Evolutionary conservation across 2,329 filamentous ascomycete genomes (phyloP).

Genomic region (Lachnellula cervina): DNA sequence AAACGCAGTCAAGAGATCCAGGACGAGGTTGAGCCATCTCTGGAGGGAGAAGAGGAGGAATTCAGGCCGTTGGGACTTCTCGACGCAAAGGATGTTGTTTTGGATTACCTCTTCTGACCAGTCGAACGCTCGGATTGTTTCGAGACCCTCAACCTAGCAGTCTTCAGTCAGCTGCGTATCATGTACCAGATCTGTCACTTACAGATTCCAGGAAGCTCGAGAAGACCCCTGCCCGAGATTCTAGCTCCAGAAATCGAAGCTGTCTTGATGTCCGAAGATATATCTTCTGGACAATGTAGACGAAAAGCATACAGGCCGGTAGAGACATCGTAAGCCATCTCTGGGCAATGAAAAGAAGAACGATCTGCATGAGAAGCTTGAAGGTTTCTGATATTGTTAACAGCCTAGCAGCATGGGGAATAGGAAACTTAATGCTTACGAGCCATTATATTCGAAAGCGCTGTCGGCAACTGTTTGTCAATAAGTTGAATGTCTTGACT

Average conservation of each 20-base stretch:
- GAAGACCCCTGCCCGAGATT: constrained; percentile 51
- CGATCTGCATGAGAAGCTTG: constrained; percentile 40
- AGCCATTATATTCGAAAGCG: constrained; percentile 31
- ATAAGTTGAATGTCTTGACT: constrained; percentile 18
- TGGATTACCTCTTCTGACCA: constrained; percentile 44
- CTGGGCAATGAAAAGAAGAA: constrained; percentile 42
- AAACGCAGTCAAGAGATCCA: constrained; percentile 28
- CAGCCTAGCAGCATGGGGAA: constrained; percentile 15
- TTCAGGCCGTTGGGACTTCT: constrained; percentile 50
- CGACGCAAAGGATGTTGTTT: constrained; percentile 43
- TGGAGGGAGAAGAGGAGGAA: constrained; percentile 53
- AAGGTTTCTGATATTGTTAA: constrained; percentile 15
- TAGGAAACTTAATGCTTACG: constrained; percentile 33
- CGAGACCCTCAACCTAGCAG: constrained; percentile 42
- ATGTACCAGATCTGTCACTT: not conserved
- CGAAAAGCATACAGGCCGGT: constrained; percentile 41
- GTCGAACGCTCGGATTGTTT: constrained; percentile 51
- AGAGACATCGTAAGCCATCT: constrained; percentile 46
- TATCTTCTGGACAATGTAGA: constrained; percentile 50
- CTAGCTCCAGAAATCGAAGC: constrained; percentile 55
- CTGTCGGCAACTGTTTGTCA: constrained; percentile 20
- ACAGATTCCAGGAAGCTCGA: constrained; percentile 39
- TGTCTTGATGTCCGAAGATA: constrained; percentile 59
- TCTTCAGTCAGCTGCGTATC: not conserved
- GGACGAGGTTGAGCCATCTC: constrained; percentile 48